phyloP scores from a whole-genome alignment of 768 basidiomycete species.

The Phaffia australis region DNA sequence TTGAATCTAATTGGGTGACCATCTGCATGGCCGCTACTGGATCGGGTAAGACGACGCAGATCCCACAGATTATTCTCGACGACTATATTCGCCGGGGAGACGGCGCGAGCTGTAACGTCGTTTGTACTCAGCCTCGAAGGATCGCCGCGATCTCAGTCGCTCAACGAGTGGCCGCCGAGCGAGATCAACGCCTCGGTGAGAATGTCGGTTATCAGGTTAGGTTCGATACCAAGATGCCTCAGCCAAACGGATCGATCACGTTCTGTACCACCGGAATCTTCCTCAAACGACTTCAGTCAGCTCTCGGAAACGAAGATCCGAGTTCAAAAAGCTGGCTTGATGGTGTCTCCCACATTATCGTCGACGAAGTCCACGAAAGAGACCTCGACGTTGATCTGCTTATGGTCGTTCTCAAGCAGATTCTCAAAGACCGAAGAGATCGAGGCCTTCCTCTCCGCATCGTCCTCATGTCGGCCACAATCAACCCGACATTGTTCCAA shows the following conservation, averaged over 20 bases:
- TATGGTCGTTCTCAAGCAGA: slow-evolving; percentile 74
- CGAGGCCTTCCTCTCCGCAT: slow-evolving; percentile 67
- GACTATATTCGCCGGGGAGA: slow-evolving; percentile 64
- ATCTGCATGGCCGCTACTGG: slow-evolving; percentile 46
- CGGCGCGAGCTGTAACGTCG: slow-evolving; percentile 73
- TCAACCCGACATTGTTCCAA: slow-evolving; percentile 80
- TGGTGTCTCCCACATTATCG: slow-evolving; percentile 74
- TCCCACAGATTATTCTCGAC: slow-evolving; percentile 85
- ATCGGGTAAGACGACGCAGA: slow-evolving; percentile 88
- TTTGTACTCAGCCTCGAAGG: slow-evolving; percentile 87
- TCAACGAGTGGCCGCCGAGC: slow-evolving; percentile 77
- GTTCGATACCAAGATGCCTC: slow-evolving; percentile 69
- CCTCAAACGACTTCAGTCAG: slow-evolving; percentile 69
- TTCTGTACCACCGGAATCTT: slow-evolving; percentile 92
- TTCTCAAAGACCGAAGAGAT: slow-evolving; percentile 54
- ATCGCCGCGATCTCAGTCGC: slow-evolving; percentile 87
- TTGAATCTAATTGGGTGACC: slow-evolving; percentile 68
- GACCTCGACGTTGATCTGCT: slow-evolving; percentile 85
- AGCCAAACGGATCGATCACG: slow-evolving; percentile 64
- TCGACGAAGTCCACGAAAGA: slow-evolving; percentile 94
- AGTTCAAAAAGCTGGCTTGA: slow-evolving; percentile 46
- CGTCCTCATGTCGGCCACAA: slow-evolving; percentile 90
- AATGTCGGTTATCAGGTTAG: slow-evolving; percentile 85
- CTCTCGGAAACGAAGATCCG: slow-evolving; percentile 45
- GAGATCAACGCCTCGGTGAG: slow-evolving; percentile 58